These are phyloP conservation scores for Drechslerella stenobrocha DNA, from an alignment of 2,329 filamentous ascomycete species.

Conservation along the genomic window DNA sequence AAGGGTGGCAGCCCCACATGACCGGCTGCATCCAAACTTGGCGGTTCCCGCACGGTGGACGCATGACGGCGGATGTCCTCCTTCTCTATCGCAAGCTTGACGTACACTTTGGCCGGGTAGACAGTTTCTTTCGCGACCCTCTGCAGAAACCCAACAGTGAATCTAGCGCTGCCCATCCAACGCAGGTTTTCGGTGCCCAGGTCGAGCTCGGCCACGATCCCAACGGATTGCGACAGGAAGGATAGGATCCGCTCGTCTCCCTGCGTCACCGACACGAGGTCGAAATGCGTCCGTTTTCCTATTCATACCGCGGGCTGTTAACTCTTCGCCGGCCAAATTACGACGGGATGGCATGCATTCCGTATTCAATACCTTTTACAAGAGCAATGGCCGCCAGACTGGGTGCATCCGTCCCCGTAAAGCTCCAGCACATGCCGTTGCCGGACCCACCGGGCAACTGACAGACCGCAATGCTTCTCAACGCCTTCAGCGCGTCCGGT, in stretches of 20 bases:
- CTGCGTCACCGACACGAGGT: constrained; percentile 86
- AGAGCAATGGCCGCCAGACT: constrained; percentile 78
- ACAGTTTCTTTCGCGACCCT: constrained; percentile 73
- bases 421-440: constrained; percentile 88
- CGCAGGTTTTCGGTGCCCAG: constrained; percentile 85
- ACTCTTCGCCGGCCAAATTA: background rate
- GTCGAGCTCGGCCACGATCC: constrained; percentile 87
- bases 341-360: no score
- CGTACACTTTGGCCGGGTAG: constrained; percentile 85
- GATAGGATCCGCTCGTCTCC: constrained; percentile 73
- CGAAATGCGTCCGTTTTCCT: constrained; percentile 69
- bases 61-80: constrained; percentile 63
- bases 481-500: constrained; percentile 71
- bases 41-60: constrained; percentile 54
- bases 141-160: constrained; percentile 80
- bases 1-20: constrained; percentile 69
- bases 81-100: constrained; percentile 82
- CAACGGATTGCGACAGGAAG: constrained; percentile 86
- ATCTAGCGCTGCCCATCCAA: constrained; percentile 87
- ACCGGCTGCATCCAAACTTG: constrained; percentile 27
- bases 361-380: constrained; percentile 67
- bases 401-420: constrained; percentile 76
- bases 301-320: background rate
- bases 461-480: constrained; percentile 76
- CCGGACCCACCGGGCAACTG: constrained; percentile 91